phyloP scores from a whole-genome alignment of 768 basidiomycete species.

The Leccinum obscurum region DNA sequence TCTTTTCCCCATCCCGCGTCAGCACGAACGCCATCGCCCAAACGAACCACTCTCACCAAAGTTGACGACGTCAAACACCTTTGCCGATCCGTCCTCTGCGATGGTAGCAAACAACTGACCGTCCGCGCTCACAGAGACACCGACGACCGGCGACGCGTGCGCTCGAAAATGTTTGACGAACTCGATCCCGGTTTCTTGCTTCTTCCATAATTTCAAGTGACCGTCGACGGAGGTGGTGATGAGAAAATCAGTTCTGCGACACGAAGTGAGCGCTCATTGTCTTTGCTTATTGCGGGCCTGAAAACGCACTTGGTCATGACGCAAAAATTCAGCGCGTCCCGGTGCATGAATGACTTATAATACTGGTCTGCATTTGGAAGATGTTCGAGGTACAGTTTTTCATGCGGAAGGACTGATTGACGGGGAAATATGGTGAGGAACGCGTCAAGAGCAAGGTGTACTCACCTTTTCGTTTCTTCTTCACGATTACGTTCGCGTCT shows the following conservation, averaged over 20 bases:
- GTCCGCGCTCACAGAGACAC: conserved; percentile 85
- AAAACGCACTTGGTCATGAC: conserved; percentile 78
- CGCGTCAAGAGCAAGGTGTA: conserved; percentile 2
- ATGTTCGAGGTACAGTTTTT: conserved; percentile 89
- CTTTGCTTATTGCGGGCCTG: too few relatives aligned
- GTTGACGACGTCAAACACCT: conserved; percentile 97
- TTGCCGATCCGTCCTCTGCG: conserved; percentile 87
- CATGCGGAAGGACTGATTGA: conserved; percentile 82
- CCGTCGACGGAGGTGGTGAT: conserved; percentile 96
- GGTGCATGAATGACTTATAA: conserved; percentile 97
- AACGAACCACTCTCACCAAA: conserved; percentile 67
- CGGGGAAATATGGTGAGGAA: conserved; percentile 18
- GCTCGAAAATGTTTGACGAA: conserved; percentile 99
- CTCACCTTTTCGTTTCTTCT: conserved; percentile 86
- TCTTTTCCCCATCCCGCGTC: conserved; percentile 47
- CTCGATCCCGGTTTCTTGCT: conserved; percentile 92
- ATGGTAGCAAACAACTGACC: conserved; percentile 91
- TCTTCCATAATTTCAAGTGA: conserved; percentile 98
- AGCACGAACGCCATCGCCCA: background rate
- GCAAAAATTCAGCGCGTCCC: conserved; percentile 86
- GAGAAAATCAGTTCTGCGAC: conserved; percentile 81
- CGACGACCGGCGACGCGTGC: conserved; percentile 75
- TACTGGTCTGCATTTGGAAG: conserved; percentile 92
- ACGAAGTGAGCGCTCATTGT: conserved; percentile 7
- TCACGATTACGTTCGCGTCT: conserved; percentile 37